These are phyloP conservation scores for Tetracentron sinense DNA, from an alignment of 164 flowering plant species.

Conservation along the genomic window DNA sequence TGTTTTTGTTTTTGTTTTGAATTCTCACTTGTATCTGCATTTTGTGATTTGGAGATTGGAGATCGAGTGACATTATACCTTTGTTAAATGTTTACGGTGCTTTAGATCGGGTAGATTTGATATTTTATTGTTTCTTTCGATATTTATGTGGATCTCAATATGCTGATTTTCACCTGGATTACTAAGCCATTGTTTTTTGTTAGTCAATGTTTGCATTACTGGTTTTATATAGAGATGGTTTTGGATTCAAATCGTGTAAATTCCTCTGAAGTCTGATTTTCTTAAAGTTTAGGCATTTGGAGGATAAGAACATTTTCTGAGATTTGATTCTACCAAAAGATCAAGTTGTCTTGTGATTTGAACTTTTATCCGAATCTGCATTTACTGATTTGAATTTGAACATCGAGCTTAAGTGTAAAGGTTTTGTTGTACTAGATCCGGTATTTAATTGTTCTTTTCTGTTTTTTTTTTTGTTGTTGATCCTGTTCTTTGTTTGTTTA, in stretches of 20 bases:
- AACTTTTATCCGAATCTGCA: background rate
- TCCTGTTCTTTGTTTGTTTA: slow-evolving; percentile 5
- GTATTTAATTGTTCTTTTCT: background rate
- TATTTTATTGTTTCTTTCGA: too few relatives aligned
- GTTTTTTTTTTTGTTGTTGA: background rate
- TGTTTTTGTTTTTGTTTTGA: too few relatives aligned
- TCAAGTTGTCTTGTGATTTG: background rate
- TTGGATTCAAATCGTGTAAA: background rate
- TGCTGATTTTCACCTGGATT: too few relatives aligned
- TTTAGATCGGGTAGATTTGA: too few relatives aligned
- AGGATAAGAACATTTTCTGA: background rate
- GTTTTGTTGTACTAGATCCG: background rate
- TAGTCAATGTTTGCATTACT: too few relatives aligned
- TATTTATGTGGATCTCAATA: too few relatives aligned
- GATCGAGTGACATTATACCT: too few relatives aligned
- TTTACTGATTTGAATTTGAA: background rate
- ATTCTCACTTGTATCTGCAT: background rate
- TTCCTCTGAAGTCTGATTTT: background rate
- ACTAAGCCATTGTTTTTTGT: too few relatives aligned
- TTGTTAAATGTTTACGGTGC: too few relatives aligned
- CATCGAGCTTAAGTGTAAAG: background rate
- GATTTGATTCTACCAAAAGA: background rate
- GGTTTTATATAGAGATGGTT: too few relatives aligned
- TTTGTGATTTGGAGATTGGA: background rate
- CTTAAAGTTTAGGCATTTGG: background rate